Evolutionary conservation across 345 rosid species (phyloP), one percentile per base, ranked within the genome.

Genomic region (Mallotus nudiflorus): DNA sequence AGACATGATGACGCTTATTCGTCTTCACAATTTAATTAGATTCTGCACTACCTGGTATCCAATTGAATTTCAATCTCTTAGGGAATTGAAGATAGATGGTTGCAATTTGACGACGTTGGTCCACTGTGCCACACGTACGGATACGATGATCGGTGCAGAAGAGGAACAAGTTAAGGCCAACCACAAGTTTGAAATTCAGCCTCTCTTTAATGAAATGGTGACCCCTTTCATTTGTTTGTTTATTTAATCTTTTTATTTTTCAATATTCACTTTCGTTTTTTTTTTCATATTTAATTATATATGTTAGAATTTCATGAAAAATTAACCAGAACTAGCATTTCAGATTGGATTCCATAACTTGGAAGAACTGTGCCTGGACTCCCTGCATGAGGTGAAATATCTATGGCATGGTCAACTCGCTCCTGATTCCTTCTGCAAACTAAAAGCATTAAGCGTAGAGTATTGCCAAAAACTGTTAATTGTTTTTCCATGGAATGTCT

Each of bases 321-420:
- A n/a, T n/a, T 37, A 11, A n/a, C 35, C 6, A 2, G 3, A 15
- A 48, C 1, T 48, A 1, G 52, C 52, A 39, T 53, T 37, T 27
- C 72, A 71, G 45, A 64, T 76, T 42, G 14, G 12, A 31, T 62
- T 67, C 16, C 73, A 76, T 15, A 67, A 55, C 3, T 50, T 77
- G 67, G 40, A 67, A 68, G 20, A 4, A 46, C 5, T 71, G 45
- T 0, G n/a, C 0, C 8, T 77, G 0, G 0, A 0, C 0, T 5
- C 39, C 4, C 49, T 76, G 50, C 27, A 24, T 29, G 31, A 46
- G 9, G 15, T 54, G 22, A 29, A 62, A 44, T 58, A 3, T 50
- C 18, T 72, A 9, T 77, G 76, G 73, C 66, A 67, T 20, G 15
- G 35, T 33, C 42, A 46, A 5, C 56, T 39, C 12, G 60, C 44